Evolutionary conservation across 2,329 filamentous ascomycete species (phyloP).

Genomic region (Grosmannia penicillata): DNA sequence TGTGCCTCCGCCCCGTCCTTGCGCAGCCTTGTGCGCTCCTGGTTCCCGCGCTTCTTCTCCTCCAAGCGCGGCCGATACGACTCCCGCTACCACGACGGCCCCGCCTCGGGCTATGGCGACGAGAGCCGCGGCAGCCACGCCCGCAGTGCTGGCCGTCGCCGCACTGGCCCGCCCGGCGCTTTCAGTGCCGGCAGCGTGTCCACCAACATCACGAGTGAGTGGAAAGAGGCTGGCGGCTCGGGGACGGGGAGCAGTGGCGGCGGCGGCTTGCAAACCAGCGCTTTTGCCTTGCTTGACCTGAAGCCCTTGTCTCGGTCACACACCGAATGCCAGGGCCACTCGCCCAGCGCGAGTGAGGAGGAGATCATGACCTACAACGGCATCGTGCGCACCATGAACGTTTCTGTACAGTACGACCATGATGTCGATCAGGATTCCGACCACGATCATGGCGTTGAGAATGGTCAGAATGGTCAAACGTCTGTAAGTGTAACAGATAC

Average conservation of each 20-base stretch:
- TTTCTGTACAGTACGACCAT: constrained; percentile 12
- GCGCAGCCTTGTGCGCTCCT: constrained; percentile 11
- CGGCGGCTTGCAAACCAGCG: neutral
- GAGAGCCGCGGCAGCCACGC: neutral
- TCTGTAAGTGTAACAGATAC: too few species aligned
- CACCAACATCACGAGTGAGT: constrained; percentile 6
- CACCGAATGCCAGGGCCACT: constrained; percentile 18
- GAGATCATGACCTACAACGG: constrained; percentile 25
- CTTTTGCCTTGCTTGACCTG: constrained; percentile 15
- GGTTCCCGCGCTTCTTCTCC: constrained; percentile 12
- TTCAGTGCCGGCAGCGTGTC: constrained; percentile 6
- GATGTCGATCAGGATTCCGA: neutral
- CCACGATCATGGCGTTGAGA: too few species aligned
- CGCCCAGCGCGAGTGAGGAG: constrained; percentile 20
- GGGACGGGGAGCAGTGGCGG: neutral
- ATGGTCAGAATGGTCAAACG: too few species aligned
- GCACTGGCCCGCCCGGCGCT: neutral
- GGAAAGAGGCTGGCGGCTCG: neutral
- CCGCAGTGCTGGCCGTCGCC: neutral
- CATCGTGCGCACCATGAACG: constrained; percentile 22
- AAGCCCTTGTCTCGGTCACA: constrained; percentile 12
- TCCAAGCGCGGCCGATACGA: constrained; percentile 6
- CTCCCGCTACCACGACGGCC: neutral
- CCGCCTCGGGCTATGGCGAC: neutral
- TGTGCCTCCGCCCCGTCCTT: constrained; percentile 26